phyloP scores from a whole-genome alignment of 371 early-diverging fungal genomes.

The Mortierella sp. region DNA sequence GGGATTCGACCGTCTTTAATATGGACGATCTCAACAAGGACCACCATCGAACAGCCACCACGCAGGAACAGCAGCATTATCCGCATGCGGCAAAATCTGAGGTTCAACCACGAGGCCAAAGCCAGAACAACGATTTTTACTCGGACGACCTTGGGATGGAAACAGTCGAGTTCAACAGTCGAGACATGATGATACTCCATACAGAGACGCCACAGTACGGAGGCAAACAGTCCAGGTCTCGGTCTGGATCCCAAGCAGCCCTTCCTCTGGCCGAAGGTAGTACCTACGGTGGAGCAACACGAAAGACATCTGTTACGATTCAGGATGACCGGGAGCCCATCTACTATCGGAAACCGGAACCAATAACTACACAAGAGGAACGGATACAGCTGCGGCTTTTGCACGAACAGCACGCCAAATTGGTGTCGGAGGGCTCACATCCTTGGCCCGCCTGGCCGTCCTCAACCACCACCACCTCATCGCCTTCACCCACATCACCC shows the following conservation, averaged over 20 bases:
- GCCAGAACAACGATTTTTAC: slow-evolving; percentile 9
- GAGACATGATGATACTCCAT: slow-evolving; percentile 12
- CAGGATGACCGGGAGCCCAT: slow-evolving; percentile 30
- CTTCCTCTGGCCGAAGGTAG: neutral
- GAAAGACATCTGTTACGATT: slow-evolving; percentile 11
- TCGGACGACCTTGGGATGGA: slow-evolving; percentile 13
- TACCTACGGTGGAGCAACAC: slow-evolving; percentile 4
- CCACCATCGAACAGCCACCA: neutral
- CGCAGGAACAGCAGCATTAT: slow-evolving; percentile 8
- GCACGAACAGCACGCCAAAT: slow-evolving; percentile 17
- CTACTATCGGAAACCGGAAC: slow-evolving; percentile 17
- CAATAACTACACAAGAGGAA: neutral
- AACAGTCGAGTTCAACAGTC: slow-evolving; percentile 7
- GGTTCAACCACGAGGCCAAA: neutral
- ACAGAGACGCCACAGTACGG: slow-evolving; percentile 5
- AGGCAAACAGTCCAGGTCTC: slow-evolving; percentile 7
- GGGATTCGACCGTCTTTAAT: slow-evolving; percentile 10
- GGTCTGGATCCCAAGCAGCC: neutral
- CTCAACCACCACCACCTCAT: neutral
- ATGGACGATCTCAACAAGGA: slow-evolving; percentile 22
- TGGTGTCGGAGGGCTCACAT: slow-evolving; percentile 27
- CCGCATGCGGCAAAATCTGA: neutral
- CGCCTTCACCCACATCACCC: neutral
- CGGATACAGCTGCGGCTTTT: neutral
- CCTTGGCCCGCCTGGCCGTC: slow-evolving; percentile 51